Base-by-base conservation (phyloP, 2,329 filamentous ascomycete species). In the Talaromyces sp. region DNA sequence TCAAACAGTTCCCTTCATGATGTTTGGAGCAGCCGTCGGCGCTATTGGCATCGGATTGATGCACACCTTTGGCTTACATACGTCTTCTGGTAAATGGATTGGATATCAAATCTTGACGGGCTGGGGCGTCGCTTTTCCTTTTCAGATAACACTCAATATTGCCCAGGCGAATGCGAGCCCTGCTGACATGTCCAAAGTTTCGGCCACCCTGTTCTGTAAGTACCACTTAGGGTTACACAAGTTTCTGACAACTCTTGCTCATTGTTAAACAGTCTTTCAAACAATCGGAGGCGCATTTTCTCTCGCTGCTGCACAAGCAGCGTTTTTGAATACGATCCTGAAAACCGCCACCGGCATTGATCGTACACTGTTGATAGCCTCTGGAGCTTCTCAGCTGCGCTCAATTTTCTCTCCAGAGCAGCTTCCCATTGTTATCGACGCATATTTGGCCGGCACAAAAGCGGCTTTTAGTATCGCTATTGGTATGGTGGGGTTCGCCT, bases 261-360 rank as follows among this genome's bases (percentile, higher is more conserved):
- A 27, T 11, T 11, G 19, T 9, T 25, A 7, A 51, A 54, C 44
- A 60, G 59, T 73, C 59, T 68, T 69, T 39, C 69, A 72, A 60
- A 73, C 65, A 3, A 59, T 75, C 2, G 71, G 71, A 19, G 71
- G 71, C 10, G 68, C 71, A 13, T 61, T 75, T 19, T 70, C 69
- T 57, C 65, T 73, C 42, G 67, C 68, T 2, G 67, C 65, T 9
- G 70, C 64, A 3, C 69, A 62, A 39, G 60, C 36, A 13, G 61
- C 30, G 51, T 64, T 55, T 59, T 61, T 30, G 57, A 62, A 7
- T 63, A 69, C 44, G 9, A 27, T 51, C 9, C 9, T 27, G 15
- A 54, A 42, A 13, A 56, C 57, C 5, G 49, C 60, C 15, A 51
- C 49, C 11, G 47, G 19, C 11, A 47, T 62, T 19, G 28, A 59